Base-by-base conservation (phyloP, 1,284 basidiomycete genomes). In the Albatrellus sp. region DNA sequence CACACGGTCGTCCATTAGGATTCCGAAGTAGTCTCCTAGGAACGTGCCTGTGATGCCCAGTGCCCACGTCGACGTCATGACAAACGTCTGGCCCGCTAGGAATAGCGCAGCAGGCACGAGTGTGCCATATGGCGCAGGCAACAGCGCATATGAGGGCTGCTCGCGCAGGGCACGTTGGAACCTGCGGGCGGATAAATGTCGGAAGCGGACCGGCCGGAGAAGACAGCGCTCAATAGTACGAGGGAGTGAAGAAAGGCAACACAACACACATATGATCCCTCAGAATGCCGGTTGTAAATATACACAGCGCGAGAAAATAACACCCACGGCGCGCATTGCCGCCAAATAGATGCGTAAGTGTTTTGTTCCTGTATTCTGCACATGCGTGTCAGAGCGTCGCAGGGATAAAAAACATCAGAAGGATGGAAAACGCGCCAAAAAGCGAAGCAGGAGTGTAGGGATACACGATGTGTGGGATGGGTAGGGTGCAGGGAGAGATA, bases 1-100 rank as follows among this genome's bases (percentile, higher is more conserved):
- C 5, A 88, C 83, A 19, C 80, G 70, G 47, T 85, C 72, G 58
- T 91, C 81, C 91, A 97, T 96, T 45, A 98, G 69, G 55, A 98
- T 98, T n/a, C 94, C 94, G 64, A 97, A 98, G 67, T 98, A 98
- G 66, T 98, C 94, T 5, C 94, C 92, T 38, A 97, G 75, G 69
- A 91, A 93, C 1, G 90, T 93, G 47, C 92, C 93, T 7, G 93
- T 96, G 51, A 98, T 70, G 13, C 94, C 94, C 12, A 98, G 68
- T 0, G 86, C 84, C 75, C 80, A 97, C 34, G 92, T 97, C 32
- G 89, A 93, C 16, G 82, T 83, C 41, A 94, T 50, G 44, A 97
- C 93, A 50, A 94, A 77, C 14, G 75, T 67, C 59, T 91, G 88
- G 20, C 91, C 91, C 10, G 74, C 40, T 42, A 65, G 60, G 58